Evolutionary conservation across 2,329 filamentous ascomycete genomes (phyloP).

Genomic region (Aspergillus intermedius): DNA sequence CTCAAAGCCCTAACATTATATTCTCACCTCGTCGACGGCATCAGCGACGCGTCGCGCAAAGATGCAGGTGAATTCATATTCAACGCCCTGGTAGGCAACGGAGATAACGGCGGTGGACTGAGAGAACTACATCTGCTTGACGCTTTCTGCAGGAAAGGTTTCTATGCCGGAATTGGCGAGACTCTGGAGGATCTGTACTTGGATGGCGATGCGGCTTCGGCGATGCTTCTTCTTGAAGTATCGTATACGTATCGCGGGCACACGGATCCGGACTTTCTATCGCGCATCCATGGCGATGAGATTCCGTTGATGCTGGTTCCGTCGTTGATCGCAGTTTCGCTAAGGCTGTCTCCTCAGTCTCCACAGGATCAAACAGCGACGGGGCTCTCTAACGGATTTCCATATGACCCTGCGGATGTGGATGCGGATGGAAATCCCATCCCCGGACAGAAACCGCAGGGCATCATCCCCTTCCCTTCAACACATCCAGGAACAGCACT

Average conservation of each 20-base stretch:
- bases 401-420: neutral
- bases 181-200: neutral
- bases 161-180: neutral
- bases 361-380: neutral
- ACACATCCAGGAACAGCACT: neutral
- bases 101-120: neutral
- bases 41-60: neutral
- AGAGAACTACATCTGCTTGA: neutral
- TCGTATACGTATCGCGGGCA: slow-evolving; percentile 1
- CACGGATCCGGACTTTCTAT: neutral
- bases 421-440: neutral
- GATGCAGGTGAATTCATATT: neutral
- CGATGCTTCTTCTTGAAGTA: neutral
- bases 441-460: neutral
- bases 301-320: neutral
- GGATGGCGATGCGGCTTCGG: neutral
- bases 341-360: neutral
- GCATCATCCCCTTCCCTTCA: neutral
- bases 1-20: neutral
- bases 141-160: neutral
- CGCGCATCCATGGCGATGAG: neutral
- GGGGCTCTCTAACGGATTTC: neutral
- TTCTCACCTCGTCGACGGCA: neutral
- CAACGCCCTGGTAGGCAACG: neutral
- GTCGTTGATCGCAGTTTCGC: neutral